Base-by-base conservation (phyloP, 768 basidiomycete genomes). In the Phylloporus sp. region DNA sequence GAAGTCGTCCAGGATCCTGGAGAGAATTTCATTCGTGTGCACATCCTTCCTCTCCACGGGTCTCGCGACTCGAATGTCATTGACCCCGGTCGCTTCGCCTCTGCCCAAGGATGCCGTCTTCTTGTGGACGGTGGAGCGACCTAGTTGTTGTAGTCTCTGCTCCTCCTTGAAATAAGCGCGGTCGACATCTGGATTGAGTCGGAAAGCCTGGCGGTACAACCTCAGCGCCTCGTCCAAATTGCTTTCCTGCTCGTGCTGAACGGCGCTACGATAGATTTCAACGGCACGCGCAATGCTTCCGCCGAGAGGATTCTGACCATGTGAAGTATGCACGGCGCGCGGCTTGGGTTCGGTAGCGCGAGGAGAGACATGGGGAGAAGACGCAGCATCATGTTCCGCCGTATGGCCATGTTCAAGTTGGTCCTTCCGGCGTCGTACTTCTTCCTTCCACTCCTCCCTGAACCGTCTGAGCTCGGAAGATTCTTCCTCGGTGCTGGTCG, bases 41-140 rank as follows among this genome's bases (percentile, higher is more conserved):
- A 9, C 31, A 21, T 50, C 47, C 29, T 53, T 53, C 42, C 3
- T 40, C 22, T 59, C 86, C 4, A 68, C 82, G 7, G 66, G 63
- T 6, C 88, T 82, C 58, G 88, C 88, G 45, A 85, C 85, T 65
- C 82, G 82, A 57, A 64, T 15, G 13, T 90, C 57, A 90, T 91
- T 68, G 77, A 76, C 49, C 84, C 49, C 81, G 85, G 35, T 65
- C 87, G 14, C 40, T 34, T 44, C 56, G 8, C 11, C 88, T 9
- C 68, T 95, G 48, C 88, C 88, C 1, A 88, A 89, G 86, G 82
- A 85, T 44, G 79, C 84, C 61, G 77, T 85, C 29, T 82, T 86
- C 55, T 82, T 87, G 63, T 78, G 77, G 13, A 15, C 17, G 22
- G 32, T 20, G 24, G 57, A 40, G 34, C 37, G 45, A 31, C 38